Evolutionary conservation across 208 protist species (phyloP).

Genomic region (Trypanosoma caninum): DNA sequence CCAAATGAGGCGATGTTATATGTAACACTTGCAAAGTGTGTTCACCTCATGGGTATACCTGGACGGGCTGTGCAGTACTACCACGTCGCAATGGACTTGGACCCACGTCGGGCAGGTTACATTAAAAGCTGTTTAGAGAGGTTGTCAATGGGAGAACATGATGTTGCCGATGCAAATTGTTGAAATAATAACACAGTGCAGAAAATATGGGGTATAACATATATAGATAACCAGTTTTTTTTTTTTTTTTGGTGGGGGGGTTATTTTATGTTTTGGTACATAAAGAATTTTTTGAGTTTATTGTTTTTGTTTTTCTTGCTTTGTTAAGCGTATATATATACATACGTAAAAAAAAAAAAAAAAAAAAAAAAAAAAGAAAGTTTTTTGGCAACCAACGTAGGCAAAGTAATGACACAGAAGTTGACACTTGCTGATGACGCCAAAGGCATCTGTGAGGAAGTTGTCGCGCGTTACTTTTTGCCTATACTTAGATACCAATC

Average conservation of each 20-base stretch:
- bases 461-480: conserved; percentile 55
- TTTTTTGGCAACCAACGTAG: background rate
- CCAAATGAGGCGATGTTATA: conserved; percentile 90
- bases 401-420: conserved; percentile 36
- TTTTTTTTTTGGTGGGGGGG: background rate
- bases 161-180: conserved; percentile 8
- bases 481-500: conserved; percentile 69
- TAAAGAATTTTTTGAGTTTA: background rate
- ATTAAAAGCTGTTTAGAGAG: conserved; percentile 68
- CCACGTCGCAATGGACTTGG: conserved; percentile 67
- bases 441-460: conserved; percentile 69
- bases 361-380: background rate
- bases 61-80: conserved; percentile 61
- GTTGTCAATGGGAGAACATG: conserved; percentile 30
- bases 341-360: background rate
- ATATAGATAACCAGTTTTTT: too few species aligned
- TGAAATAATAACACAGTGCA: conserved; percentile 1
- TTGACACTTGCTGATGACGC: conserved; percentile 83
- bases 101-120: conserved; percentile 63
- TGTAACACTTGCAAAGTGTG: conserved; percentile 82
- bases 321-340: background rate
- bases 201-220: too few species aligned
- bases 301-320: background rate
- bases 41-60: conserved; percentile 39
- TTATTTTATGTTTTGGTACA: conserved; percentile 21